These are phyloP conservation scores for Aspergillus ustus DNA, from an alignment of 2,329 filamentous ascomycete genomes.

Conservation along the genomic window DNA sequence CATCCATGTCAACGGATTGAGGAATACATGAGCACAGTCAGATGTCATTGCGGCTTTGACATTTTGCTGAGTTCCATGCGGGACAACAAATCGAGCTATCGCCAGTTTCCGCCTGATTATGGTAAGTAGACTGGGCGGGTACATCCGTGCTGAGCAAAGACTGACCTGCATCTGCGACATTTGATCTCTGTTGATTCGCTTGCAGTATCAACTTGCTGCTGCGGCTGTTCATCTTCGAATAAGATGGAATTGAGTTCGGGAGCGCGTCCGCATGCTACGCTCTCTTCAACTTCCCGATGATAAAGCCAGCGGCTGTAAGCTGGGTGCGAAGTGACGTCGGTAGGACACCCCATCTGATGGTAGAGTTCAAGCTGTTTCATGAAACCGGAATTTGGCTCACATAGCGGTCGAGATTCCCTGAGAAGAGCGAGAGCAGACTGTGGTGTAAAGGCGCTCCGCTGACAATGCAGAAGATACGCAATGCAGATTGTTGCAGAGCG, in stretches of 20 bases:
- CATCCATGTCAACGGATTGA: constrained; percentile 97
- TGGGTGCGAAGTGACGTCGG: constrained; percentile 69
- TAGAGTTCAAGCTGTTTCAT: constrained; percentile 87
- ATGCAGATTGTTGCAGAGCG: constrained; percentile 83
- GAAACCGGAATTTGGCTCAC: constrained; percentile 90
- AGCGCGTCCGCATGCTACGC: constrained; percentile 74
- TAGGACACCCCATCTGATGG: constrained; percentile 82
- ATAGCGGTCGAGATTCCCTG: constrained; percentile 72
- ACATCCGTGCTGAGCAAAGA: constrained; percentile 29
- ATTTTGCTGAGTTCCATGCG: constrained; percentile 56
- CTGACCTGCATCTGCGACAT: constrained; percentile 87
- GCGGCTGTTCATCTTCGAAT: constrained; percentile 65
- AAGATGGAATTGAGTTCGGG: constrained; percentile 76
- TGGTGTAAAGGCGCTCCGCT: constrained; percentile 62
- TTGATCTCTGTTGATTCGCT: constrained; percentile 64
- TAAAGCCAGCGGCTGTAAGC: constrained; percentile 81
- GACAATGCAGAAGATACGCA: constrained; percentile 75
- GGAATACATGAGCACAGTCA: constrained; percentile 81
- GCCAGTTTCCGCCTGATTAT: constrained; percentile 61
- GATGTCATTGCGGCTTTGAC: constrained; percentile 27
- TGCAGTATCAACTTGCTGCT: constrained; percentile 24
- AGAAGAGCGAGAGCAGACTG: constrained; percentile 72
- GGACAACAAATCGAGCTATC: constrained; percentile 68
- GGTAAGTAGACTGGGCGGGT: constrained; percentile 19
- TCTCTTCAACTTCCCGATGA: constrained; percentile 66